A percentile compares a stretch with the other conserved stretches of the same genome.
Evolutionary conservation across 768 basidiomycete species (phyloP).

Genomic region (Amanita pallidorosea): DNA sequence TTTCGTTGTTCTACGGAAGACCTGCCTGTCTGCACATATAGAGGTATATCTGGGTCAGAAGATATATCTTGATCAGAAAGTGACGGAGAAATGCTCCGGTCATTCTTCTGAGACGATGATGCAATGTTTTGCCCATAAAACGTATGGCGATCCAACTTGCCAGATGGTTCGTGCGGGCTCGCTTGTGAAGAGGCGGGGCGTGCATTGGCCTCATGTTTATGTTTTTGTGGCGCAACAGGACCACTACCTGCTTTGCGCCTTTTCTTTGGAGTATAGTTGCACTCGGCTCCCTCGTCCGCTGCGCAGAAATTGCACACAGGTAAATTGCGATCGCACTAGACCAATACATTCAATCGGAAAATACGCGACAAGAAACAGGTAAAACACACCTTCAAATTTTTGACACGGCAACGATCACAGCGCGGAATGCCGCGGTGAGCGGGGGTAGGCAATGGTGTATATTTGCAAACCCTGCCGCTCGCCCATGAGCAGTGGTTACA

Average conservation of each 20-base stretch:
- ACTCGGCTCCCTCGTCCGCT: conserved; percentile 39
- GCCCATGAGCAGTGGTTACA: conserved; percentile 68
- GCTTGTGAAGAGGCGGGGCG: conserved; percentile 1
- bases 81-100: conserved; percentile 13
- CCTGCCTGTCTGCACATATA: conserved; percentile 18
- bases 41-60: conserved; percentile 13
- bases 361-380: conserved; percentile 2
- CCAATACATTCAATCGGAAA: neutral
- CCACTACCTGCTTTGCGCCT: conserved; percentile 38
- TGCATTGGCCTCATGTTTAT: conserved; percentile 9
- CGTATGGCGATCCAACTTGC: conserved; percentile 17
- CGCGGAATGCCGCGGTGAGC: conserved; percentile 68
- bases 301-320: conserved; percentile 63
- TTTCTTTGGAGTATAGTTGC: conserved; percentile 69
- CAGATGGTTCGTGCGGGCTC: neutral
- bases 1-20: conserved; percentile 19
- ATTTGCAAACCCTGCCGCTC: conserved; percentile 53
- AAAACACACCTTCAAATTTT: conserved; percentile 51
- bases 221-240: conserved; percentile 8
- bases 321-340: conserved; percentile 61
- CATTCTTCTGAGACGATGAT: conserved; percentile 16
- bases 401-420: conserved; percentile 58
- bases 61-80: conserved; percentile 13
- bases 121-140: conserved; percentile 41
- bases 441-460: conserved; percentile 65